Evolutionary conservation across 176 grass and related monocot genomes (phyloP), one percentile per base, ranked within the genome.

Genomic region (Rhynchospora pubera): DNA sequence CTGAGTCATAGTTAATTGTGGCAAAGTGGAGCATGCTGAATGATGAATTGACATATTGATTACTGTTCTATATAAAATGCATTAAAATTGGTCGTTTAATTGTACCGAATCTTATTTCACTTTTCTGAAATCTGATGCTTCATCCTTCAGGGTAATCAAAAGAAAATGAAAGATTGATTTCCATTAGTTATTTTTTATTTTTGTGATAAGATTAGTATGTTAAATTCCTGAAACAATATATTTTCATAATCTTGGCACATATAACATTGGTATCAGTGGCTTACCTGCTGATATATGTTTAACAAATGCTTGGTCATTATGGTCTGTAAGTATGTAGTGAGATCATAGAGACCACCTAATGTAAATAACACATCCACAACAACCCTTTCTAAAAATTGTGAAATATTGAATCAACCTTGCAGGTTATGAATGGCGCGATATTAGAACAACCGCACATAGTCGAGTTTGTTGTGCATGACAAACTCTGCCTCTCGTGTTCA

Each of bases 401-500:
- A 56, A 77, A 77, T 30, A 77, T 28, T 30, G 1, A 56, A 77
- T 18, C 6, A 14, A 55, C 13, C 5, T 52, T 64, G 16, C 62
- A 82, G 79, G 79, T 82, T 65, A 18, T 82, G 30, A 82, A 94
- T 9, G 91, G 90, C 51, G 52, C 93, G 48, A 79, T 94, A 91
- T 91, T 92, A 62, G 91, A 97, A 86, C 91, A 97, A 74, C 78
- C 89, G 9, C 91, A 89, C 83, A 65, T 85, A 63, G 87, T 97
- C 19, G 88, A 97, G 56, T 91, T 93, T 86, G 87, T 85, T 74
- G 86, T 97, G 78, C 91, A 97, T 74, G 94, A 97, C 82, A 91
- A 79, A 12, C 94, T 97, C 63, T 97, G 88, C 70, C 82, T 86
- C 23, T 52, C 79, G 15, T 97, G 91, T 80, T 83, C 85, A 53